Conservation (phyloP, 805 yeast species). For the Nakazawaea molendinolei region DNA sequence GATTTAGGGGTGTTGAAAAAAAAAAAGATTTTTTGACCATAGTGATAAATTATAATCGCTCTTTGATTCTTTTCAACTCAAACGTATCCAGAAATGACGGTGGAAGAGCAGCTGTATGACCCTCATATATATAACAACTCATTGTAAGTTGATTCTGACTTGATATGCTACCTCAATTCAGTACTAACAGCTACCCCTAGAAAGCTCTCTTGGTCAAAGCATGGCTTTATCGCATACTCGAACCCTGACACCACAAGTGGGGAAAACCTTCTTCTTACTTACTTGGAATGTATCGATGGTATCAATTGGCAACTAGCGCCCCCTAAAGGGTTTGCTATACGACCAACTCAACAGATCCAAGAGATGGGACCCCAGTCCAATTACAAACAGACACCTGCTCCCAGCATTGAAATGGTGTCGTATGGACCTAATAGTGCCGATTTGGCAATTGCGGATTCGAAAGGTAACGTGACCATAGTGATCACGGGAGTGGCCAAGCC, state of each 20-base stretch:
- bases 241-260: conserved; percentile 27
- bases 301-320: conserved; percentile 69
- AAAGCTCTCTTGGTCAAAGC: conserved; percentile 69
- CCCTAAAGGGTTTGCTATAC: conserved; percentile 32
- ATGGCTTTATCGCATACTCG: conserved; percentile 76
- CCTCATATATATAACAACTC: conserved; percentile 3
- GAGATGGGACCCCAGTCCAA: conserved; percentile 15
- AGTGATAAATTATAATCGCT: too few species aligned
- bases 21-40: too few species aligned
- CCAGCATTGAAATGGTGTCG: conserved; percentile 36
- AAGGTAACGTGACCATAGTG: conserved; percentile 58
- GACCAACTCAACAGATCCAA: conserved; percentile 19
- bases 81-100: too few species aligned
- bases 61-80: too few species aligned
- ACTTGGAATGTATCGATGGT: conserved; percentile 71
- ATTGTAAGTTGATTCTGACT: too few species aligned
- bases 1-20: too few species aligned
- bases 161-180: too few species aligned
- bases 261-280: conserved; percentile 48
- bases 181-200: conserved; percentile 10
- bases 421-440: conserved; percentile 84
- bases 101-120: conserved; percentile 3
- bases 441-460: conserved; percentile 68
- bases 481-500: conserved; percentile 42
- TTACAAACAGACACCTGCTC: conserved; percentile 18